Evolutionary conservation across 306 rosid genomes (phyloP).

Genomic region (apple (Malus domestica)): DNA sequence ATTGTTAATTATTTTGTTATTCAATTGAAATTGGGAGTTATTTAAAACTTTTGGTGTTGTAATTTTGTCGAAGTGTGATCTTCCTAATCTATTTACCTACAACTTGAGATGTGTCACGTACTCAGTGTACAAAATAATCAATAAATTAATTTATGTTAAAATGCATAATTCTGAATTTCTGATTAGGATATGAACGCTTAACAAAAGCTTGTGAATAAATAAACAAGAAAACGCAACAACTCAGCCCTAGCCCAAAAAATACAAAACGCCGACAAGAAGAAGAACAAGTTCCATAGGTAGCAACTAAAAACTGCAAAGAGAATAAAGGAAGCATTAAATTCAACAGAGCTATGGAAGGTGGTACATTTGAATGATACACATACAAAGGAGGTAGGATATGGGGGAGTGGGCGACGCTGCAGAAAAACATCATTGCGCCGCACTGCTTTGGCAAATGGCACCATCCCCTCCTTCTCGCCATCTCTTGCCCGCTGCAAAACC

Average conservation of each 20-base stretch:
- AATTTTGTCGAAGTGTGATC: no score
- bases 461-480: not conserved
- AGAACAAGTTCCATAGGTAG: not conserved
- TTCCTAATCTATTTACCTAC: no score
- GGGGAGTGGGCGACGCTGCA: not conserved
- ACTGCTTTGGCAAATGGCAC: not conserved
- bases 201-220: not conserved
- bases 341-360: not conserved
- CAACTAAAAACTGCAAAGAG: not conserved
- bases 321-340: not conserved
- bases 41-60: no score
- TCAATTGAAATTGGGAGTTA: no score
- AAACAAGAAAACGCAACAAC: not conserved
- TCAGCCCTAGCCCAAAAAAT: not conserved
- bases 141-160: no score
- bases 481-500: not conserved
- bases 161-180: not conserved
- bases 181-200: not conserved
- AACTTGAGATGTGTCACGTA: no score
- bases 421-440: constrained; percentile 7
- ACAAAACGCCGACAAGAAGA: not conserved
- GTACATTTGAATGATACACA: not conserved
- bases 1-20: no score
- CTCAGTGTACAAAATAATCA: no score
- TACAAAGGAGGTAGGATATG: not conserved